Conservation (phyloP, 2,329 filamentous ascomycete species). For the Fusarium mangiferae region DNA sequence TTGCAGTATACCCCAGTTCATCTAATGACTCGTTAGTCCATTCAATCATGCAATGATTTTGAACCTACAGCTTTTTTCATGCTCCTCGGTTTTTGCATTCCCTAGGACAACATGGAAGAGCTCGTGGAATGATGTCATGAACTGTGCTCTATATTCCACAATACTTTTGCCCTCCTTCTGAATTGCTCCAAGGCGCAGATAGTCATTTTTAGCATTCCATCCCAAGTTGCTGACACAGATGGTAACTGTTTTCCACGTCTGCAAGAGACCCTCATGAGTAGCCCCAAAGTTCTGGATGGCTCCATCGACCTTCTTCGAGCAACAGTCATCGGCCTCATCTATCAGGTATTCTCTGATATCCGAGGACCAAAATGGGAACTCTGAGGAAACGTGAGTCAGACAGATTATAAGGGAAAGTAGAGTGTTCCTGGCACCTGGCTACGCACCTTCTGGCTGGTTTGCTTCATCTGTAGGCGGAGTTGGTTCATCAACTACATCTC, state of each 20-base stretch:
- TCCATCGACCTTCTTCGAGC: background rate
- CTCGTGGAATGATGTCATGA: background rate
- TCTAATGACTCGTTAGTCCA: background rate
- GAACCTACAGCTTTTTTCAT: background rate
- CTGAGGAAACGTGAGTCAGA: background rate
- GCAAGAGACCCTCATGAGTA: rapidly evolving
- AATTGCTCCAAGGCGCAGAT: background rate
- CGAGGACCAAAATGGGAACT: background rate
- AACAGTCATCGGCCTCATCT: background rate
- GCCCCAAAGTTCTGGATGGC: rapidly evolving
- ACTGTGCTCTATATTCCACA: background rate
- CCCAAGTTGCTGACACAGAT: background rate
- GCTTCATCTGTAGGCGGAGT: background rate
- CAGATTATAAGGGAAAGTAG: rapidly evolving
- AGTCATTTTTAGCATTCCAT: rapidly evolving
- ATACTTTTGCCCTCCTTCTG: background rate
- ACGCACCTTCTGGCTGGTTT: background rate
- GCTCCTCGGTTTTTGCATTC: rapidly evolving
- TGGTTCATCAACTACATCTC: background rate
- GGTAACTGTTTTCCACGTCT: background rate
- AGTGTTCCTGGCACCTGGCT: background rate
- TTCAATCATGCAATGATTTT: rapidly evolving
- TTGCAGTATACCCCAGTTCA: background rate
- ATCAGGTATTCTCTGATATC: rapidly evolving
- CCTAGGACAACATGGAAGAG: background rate